Evolutionary conservation across 345 rosid species (phyloP).

Genomic region (Corchorus olitorius): DNA sequence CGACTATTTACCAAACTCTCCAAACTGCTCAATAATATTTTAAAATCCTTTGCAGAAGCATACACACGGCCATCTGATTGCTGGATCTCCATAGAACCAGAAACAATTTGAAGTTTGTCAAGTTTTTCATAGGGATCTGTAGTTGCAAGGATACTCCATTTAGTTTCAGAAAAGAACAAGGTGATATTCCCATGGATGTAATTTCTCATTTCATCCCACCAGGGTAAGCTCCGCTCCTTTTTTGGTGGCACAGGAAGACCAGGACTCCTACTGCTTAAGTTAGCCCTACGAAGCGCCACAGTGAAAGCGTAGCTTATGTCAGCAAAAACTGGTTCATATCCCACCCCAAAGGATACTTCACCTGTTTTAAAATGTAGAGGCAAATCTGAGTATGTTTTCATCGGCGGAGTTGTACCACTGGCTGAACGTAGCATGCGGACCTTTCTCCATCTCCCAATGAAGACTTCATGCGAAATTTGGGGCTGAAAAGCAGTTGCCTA

Average conservation of each 20-base stretch:
- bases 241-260: conserved; percentile 56
- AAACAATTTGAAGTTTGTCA: conserved; percentile 75
- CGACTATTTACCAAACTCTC: conserved; percentile 75
- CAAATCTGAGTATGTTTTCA: conserved; percentile 86
- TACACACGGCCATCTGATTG: conserved; percentile 90
- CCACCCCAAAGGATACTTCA: conserved; percentile 85
- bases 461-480: conserved; percentile 85
- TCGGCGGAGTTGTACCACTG: conserved; percentile 93
- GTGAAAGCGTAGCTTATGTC: conserved; percentile 96
- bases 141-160: conserved; percentile 81
- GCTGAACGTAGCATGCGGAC: conserved; percentile 90
- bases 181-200: conserved; percentile 83
- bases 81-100: conserved; percentile 79
- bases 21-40: conserved; percentile 77
- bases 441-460: conserved; percentile 96
- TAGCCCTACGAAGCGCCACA: conserved; percentile 97
- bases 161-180: conserved; percentile 67
- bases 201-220: conserved; percentile 99
- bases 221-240: conserved; percentile 90
- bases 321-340: conserved; percentile 93
- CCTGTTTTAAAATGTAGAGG: conserved; percentile 80
- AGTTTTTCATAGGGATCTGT: conserved; percentile 95
- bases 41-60: conserved; percentile 78
- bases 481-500: conserved; percentile 97
- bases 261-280: conserved; percentile 73